Percentiles rank a stretch among this genome's conserved stretches.
These are phyloP conservation scores for Didymella segeticola DNA, from an alignment of 2,329 filamentous ascomycete genomes.

Conservation along the genomic window DNA sequence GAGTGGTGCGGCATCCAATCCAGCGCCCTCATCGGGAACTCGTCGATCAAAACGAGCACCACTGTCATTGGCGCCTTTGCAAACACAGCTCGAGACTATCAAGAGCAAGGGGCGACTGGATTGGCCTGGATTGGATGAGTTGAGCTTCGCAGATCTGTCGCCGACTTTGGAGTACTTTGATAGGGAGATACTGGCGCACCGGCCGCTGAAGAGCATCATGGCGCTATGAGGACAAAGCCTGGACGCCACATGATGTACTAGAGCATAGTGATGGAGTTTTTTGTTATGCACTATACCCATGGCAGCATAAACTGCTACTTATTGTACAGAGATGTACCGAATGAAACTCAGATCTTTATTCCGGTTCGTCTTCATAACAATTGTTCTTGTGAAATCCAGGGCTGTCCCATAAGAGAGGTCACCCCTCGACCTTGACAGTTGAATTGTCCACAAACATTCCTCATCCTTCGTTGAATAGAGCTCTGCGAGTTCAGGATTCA, in stretches of 20 bases:
- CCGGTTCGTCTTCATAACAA: too few species aligned
- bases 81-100: constrained; percentile 6
- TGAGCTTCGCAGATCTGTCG: constrained; percentile 15
- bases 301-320: not conserved
- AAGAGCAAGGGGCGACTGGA: constrained; percentile 11
- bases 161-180: constrained; percentile 14
- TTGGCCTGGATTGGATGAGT: constrained; percentile 6
- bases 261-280: constrained; percentile 2
- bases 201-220: constrained; percentile 4
- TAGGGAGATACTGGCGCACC: constrained; percentile 3
- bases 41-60: not conserved
- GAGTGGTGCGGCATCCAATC: not conserved
- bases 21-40: not conserved
- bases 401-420: too few species aligned
- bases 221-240: not conserved
- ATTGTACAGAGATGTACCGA: constrained; percentile 5
- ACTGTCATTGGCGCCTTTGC: constrained; percentile 1
- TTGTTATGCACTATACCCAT: constrained; percentile 13
- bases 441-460: too few species aligned
- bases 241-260: not conserved
- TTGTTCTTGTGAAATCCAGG: too few species aligned
- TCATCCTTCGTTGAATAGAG: too few species aligned
- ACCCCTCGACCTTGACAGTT: too few species aligned
- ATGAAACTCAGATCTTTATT: too few species aligned
- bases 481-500: too few species aligned